Conservation (phyloP, 495 filamentous ascomycete species). For the Hypoxylon subgilvum region DNA sequence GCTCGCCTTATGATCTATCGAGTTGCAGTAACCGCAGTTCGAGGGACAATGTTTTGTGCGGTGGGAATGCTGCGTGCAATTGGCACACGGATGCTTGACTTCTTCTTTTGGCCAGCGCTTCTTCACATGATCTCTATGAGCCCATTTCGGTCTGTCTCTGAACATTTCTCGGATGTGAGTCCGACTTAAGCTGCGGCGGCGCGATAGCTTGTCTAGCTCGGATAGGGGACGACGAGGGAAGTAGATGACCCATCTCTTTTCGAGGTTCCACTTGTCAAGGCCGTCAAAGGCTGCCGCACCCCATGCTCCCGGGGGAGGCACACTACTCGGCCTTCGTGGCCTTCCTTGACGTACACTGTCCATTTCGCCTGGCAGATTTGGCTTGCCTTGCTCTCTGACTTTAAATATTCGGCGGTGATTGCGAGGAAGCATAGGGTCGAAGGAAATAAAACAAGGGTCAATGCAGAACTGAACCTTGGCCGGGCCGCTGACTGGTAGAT, state of each 20-base stretch:
- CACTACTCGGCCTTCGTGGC: conserved; percentile 29
- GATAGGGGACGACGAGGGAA: conserved; percentile 39
- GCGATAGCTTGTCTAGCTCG: conserved; percentile 42
- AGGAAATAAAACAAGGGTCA: conserved; percentile 25
- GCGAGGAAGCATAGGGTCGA: too few relatives aligned
- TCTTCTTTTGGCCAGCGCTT: background rate
- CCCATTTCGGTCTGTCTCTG: conserved; percentile 19
- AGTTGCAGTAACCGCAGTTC: conserved; percentile 45
- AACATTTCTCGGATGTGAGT: conserved; percentile 48
- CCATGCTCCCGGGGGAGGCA: conserved; percentile 35
- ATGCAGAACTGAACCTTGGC: conserved; percentile 13
- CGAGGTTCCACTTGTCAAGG: background rate
- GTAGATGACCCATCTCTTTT: conserved; percentile 19
- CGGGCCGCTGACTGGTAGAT: conserved; percentile 13
- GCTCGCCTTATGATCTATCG: conserved; percentile 31
- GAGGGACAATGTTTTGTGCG: conserved; percentile 24
- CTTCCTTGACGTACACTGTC: conserved; percentile 5
- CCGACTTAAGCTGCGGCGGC: conserved; percentile 49
- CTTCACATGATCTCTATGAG: background rate
- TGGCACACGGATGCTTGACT: conserved; percentile 35
- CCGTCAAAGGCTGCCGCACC: conserved; percentile 9
- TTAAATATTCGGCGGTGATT: background rate
- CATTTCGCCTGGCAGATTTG: background rate
- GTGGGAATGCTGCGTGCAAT: conserved; percentile 40
- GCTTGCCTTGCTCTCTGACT: background rate